Evolutionary conservation across 179 eudicot genomes (phyloP).

Genomic region (Gypsophila paniculata): DNA sequence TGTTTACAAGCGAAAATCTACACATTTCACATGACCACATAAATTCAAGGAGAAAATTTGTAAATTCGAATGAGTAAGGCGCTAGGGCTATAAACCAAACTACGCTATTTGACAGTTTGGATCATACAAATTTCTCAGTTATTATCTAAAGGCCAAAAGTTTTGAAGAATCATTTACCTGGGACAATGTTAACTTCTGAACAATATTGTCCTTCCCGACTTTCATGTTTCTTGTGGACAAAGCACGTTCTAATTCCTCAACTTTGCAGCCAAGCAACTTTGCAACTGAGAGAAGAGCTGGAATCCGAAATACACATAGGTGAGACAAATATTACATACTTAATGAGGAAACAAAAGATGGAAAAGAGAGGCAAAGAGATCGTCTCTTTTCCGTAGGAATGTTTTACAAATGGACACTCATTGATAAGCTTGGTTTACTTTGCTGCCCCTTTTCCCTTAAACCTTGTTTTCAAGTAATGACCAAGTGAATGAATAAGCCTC

Average conservation of each 20-base stretch:
- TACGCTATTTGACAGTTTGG: neutral
- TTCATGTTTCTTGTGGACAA: slow-evolving; percentile 79
- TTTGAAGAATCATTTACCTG: slow-evolving; percentile 50
- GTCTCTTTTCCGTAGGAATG: neutral
- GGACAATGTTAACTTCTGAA: slow-evolving; percentile 70
- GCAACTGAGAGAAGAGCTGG: slow-evolving; percentile 82
- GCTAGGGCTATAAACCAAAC: neutral
- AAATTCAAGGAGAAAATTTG: neutral
- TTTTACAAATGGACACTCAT: neutral
- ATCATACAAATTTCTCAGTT: neutral
- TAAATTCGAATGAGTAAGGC: neutral
- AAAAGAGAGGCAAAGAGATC: neutral
- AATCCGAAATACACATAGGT: slow-evolving; percentile 21
- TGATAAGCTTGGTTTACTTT: neutral
- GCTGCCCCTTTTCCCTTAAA: neutral
- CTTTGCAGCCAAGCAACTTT: slow-evolving; percentile 62
- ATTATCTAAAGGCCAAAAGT: neutral
- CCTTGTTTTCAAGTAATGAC: neutral
- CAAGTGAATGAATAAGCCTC: neutral
- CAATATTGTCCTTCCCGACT: slow-evolving; percentile 67
- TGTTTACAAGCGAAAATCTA: neutral
- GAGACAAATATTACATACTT: slow-evolving; percentile 8
- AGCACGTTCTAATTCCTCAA: slow-evolving; percentile 61
- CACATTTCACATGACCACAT: neutral
- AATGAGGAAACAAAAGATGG: neutral